Base-by-base conservation (phyloP, 345 rosid species). In the Physaria fendleri region DNA sequence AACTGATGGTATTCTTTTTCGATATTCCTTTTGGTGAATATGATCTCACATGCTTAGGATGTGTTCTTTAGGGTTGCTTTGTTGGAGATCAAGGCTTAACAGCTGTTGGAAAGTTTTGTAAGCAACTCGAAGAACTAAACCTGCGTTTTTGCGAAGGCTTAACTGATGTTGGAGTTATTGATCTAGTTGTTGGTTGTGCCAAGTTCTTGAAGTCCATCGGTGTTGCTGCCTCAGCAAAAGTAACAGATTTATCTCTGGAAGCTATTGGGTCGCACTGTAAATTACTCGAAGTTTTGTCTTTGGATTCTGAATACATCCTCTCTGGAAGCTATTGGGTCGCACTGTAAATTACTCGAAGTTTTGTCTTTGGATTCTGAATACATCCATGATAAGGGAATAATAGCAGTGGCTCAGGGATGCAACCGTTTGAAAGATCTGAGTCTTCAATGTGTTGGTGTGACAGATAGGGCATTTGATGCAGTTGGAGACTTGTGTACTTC, bases 91-190 rank as follows among this genome's bases (percentile, higher is more conserved):
- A 64, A 75, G 98, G 95, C 62, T 77, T 86, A 59, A 76, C 77
- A 62, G 83, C 83, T 39, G 82, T 86, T 58, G 95, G 98, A 25
- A 76, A 77, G 55, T 74, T 71, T 54, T 85, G 95, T 71, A 78
- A 79, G 72, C 79, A 77, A 22, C 90, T 91, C 16, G 85, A 81
- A 73, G 84, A 81, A 39, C 59, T 92, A 62, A 88, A 85, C 67
- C 71, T 92, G 72, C 83, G 85, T n/a, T 88, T 86, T 72, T 92
- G 96, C 51, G 96, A 92, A 71, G 88, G 90, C 55, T 77, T 88
- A 68, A 92, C 84, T 10, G 98, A 88, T 62, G 56, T 50, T 12
- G 95, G 98, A 42, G 61, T 88, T 81, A 73, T 82, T 56, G 78
- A 82, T 50, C 73, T 88, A 62, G 83, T 79, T 44, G 28, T 63